A percentile compares a stretch with the other conserved stretches of the same genome.
Conservation (phyloP, 768 basidiomycete species). For the Mycena crocata region DNA sequence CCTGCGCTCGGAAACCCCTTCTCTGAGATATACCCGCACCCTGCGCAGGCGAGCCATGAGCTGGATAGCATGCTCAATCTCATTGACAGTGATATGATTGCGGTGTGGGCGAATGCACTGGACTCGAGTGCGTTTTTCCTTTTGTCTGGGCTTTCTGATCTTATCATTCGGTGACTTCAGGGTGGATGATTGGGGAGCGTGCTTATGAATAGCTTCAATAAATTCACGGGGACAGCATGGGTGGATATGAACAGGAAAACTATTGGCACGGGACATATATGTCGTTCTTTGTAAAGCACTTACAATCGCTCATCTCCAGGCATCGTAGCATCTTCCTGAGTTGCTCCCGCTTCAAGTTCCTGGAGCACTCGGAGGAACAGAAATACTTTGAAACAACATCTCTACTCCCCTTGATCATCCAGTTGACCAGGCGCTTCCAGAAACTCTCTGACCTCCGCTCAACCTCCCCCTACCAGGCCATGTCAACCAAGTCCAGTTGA, state of each 20-base stretch:
- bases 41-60: slow-evolving; percentile 16
- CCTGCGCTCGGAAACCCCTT: slow-evolving; percentile 16
- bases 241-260: neutral
- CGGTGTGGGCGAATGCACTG: slow-evolving; percentile 35
- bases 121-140: slow-evolving; percentile 23
- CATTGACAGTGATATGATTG: slow-evolving; percentile 30
- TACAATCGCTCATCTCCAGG: too few relatives aligned
- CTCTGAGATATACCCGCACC: neutral
- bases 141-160: neutral
- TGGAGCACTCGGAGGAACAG: too few relatives aligned
- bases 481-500: too few relatives aligned
- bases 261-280: too few relatives aligned
- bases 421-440: too few relatives aligned
- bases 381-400: too few relatives aligned
- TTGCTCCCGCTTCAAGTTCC: too few relatives aligned
- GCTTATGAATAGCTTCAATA: slow-evolving; percentile 31
- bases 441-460: too few relatives aligned
- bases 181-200: slow-evolving; percentile 32
- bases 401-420: too few relatives aligned
- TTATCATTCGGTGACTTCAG: neutral
- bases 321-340: too few relatives aligned
- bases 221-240: slow-evolving; percentile 19
- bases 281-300: too few relatives aligned
- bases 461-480: too few relatives aligned
- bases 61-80: slow-evolving; percentile 26